Base-by-base conservation (phyloP, 2,329 filamentous ascomycete species). In the Rosellinia necatrix region DNA sequence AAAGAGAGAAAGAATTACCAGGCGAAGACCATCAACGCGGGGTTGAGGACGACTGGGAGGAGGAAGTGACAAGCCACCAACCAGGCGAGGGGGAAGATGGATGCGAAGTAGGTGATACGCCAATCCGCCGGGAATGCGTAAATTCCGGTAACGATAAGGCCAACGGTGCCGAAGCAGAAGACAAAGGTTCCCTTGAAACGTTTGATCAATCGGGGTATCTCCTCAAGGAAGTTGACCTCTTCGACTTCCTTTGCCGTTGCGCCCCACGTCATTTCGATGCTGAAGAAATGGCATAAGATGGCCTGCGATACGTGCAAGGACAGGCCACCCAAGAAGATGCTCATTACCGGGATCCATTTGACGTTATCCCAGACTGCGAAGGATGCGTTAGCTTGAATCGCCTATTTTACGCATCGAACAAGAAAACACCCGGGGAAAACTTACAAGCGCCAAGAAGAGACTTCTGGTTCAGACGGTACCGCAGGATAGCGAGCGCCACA, bases 1-100 rank as follows among this genome's bases (percentile, higher is more conserved):
- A 17, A 13, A 6, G 29, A 40, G 22, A 10, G 15, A 7, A 50
- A 10, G 15, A 7, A 50, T 66, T 76, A 86, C 76, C 79, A 86
- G 40, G 79, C 83, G 66, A 86, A 84, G 67, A 79, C 76, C 83
- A 88, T 87, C 72, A 87, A 67, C 47, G 81, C 82, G 17, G 85
- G 85, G 64, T 87, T 87, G 58, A 87, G 71, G 53, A 77, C 76
- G 44, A 88, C 78, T 8, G 84, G 84, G 56, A 86, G 69, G 35
- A 82, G 69, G 66, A 86, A 82, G 67, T 87, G 83, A 32, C 75
- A 76, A 40, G 77, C 70, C 9, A 86, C 73, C 32, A 83, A 72
- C 34, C 75, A 77, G 19, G 70, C 71, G 21, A 88, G 69, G 19
- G 85, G 85, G 64, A 77, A 84, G 67, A 88, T 84, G 52, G 84